Evolutionary conservation across 108 stramenopile genomes (phyloP).

Genomic region (Skeletonema marinoi): DNA sequence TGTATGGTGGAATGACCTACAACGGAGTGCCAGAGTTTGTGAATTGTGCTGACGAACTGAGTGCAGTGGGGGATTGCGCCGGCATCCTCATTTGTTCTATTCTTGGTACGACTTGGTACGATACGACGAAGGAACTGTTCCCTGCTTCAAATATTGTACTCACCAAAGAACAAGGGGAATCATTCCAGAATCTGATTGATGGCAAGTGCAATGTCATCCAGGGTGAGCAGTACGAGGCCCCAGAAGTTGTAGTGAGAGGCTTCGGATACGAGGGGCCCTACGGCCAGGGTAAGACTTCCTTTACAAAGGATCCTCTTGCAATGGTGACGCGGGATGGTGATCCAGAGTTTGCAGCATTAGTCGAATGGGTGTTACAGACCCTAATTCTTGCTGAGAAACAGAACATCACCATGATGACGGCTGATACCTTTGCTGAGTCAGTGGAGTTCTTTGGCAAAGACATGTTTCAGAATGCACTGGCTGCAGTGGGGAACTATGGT

Average conservation of each 20-base stretch:
- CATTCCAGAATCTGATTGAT: background rate
- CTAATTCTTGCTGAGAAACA: conserved; percentile 35
- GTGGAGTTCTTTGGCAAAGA: too few species aligned
- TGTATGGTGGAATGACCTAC: background rate
- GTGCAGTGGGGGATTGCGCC: background rate
- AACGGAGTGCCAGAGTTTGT: background rate
- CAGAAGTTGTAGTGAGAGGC: background rate
- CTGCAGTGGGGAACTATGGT: conserved; percentile 44
- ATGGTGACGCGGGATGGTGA: conserved; percentile 23
- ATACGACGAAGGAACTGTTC: conserved; percentile 15
- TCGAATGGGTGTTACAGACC: conserved; percentile 33
- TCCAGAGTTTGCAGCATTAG: conserved; percentile 13
- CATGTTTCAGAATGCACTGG: background rate
- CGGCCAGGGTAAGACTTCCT: background rate
- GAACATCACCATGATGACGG: conserved; percentile 4
- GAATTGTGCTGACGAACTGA: conserved; percentile 38
- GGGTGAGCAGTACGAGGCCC: conserved; percentile 21
- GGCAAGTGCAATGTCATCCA: conserved; percentile 10
- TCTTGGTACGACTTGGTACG: background rate
- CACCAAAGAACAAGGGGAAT: background rate
- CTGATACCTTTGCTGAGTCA: background rate
- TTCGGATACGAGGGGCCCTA: conserved; percentile 15
- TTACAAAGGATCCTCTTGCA: conserved; percentile 18
- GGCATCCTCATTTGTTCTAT: too few species aligned
- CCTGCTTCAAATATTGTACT: conserved; percentile 16